These are phyloP conservation scores for Oxyria digyna DNA, from an alignment of 148 eudicot species.

Conservation along the genomic window DNA sequence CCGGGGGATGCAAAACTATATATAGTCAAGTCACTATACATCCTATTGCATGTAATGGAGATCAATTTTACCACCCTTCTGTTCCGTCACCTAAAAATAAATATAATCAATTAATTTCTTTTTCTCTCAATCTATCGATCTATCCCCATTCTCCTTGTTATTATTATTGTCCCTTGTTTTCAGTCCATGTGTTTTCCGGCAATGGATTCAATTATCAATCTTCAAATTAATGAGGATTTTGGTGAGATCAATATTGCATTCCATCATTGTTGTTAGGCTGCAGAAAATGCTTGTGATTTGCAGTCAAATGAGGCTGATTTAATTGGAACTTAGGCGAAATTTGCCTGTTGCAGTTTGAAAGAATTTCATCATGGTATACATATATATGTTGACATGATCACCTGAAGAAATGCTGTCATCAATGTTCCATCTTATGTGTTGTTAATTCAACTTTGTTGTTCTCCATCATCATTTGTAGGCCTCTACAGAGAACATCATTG, in stretches of 20 bases:
- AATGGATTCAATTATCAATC: background rate
- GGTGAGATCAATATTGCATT: background rate
- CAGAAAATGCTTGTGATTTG: background rate
- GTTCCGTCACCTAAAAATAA: no score
- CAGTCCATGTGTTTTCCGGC: background rate
- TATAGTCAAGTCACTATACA: no score
- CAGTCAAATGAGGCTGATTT: background rate
- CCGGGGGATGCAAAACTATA: no score
- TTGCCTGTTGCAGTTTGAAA: background rate
- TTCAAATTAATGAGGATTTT: background rate
- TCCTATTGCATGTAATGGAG: no score
- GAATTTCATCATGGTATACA: constrained; percentile 3
- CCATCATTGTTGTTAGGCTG: background rate
- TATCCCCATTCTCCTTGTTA: background rate
- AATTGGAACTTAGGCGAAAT: no score
- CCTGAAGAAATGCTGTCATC: background rate
- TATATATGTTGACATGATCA: background rate
- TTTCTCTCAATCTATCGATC: background rate
- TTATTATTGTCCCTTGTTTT: background rate
- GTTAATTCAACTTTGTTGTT: background rate
- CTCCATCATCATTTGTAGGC: constrained; percentile 20
- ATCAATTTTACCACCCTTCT: no score
- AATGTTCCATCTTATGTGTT: background rate
- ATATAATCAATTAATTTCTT: no score
- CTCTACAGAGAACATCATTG: constrained; percentile 32